Percentiles rank a stretch among this genome's conserved stretches.
phyloP scores from a whole-genome alignment of 2,329 filamentous ascomycete genomes.

The Ophiostoma pallidulum region DNA sequence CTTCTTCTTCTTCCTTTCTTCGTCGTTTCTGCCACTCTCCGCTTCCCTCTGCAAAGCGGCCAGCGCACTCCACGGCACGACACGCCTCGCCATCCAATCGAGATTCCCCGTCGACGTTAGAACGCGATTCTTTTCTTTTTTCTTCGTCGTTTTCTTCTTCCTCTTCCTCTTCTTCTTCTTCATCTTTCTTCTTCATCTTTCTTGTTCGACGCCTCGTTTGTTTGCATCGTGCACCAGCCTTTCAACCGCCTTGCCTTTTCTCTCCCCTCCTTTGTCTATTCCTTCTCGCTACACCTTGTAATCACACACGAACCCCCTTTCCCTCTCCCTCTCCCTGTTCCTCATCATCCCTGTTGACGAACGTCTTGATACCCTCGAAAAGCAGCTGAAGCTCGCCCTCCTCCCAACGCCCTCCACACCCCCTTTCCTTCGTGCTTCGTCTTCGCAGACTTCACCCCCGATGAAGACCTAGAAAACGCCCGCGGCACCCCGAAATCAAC shows the following conservation, averaged over 20 bases:
- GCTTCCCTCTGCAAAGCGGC: no score
- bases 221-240: no score
- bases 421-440: no score
- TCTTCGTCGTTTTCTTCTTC: background rate
- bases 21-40: no score
- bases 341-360: background rate
- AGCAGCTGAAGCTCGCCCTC: background rate
- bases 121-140: conserved; percentile 8
- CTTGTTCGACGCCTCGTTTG: conserved; percentile 8
- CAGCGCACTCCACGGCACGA: no score
- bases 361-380: background rate
- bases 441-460: no score
- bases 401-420: background rate
- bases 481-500: conserved; percentile 14
- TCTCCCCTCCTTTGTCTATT: background rate
- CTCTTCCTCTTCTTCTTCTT: background rate
- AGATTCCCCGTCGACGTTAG: conserved; percentile 3
- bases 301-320: background rate
- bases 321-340: background rate
- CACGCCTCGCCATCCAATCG: background rate
- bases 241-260: conserved; percentile 8
- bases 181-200: background rate
- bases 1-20: background rate
- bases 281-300: conserved; percentile 6
- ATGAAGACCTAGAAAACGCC: no score